A percentile compares a stretch with the other conserved stretches of the same genome.
These are phyloP conservation scores for Acmispon strigosus DNA, from an alignment of 306 rosid species.

Conservation along the genomic window DNA sequence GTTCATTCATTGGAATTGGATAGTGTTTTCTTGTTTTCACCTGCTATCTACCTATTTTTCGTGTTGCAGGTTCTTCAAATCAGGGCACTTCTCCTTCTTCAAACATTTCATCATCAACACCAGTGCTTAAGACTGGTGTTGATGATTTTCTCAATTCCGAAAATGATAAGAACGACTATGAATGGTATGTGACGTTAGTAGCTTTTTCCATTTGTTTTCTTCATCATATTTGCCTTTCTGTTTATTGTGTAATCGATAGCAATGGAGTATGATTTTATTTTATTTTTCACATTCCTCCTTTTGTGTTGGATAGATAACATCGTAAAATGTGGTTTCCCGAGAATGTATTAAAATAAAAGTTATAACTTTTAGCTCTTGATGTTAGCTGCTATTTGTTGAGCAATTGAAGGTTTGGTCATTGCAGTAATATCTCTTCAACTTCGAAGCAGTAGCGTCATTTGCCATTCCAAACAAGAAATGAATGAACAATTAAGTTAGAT, in stretches of 20 bases:
- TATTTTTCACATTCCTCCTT: neutral
- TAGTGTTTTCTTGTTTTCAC: neutral
- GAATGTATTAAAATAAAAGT: neutral
- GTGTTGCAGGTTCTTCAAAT: conserved; percentile 41
- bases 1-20: neutral
- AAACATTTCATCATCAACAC: conserved; percentile 41
- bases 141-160: conserved; percentile 86
- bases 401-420: neutral
- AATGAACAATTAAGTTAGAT: neutral
- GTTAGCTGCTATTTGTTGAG: neutral
- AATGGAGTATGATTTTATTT: neutral
- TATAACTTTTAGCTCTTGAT: neutral
- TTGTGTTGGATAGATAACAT: neutral
- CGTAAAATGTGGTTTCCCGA: conserved; percentile 5
- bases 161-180: conserved; percentile 85
- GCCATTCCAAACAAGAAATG: neutral
- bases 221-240: neutral
- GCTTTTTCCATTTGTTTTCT: neutral
- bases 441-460: neutral
- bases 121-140: conserved; percentile 55
- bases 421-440: neutral
- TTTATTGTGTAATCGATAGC: neutral
- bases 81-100: conserved; percentile 47
- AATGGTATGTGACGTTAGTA: conserved; percentile 50
- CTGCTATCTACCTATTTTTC: neutral